Evolutionary conservation across 1,284 basidiomycete genomes (phyloP), one percentile per base, ranked within the genome.

Genomic region (Xerocomus amazonicus): DNA sequence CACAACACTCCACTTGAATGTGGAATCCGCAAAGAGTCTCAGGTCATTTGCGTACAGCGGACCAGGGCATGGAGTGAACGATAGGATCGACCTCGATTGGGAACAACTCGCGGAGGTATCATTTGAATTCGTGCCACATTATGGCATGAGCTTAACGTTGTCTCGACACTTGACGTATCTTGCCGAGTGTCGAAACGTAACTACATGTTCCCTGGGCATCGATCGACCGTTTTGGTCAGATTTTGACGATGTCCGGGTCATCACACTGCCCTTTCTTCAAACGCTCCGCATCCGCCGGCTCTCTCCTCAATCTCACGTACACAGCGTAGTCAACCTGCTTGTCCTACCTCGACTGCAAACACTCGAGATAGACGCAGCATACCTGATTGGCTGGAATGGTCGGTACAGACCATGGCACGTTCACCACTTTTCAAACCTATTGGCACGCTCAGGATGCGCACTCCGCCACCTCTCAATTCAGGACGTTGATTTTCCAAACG

Each of bases 11-110:
- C 35, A 3, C n/a, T 32, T 60, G 19, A 23, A 52, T 29, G 9
- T 62, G 26, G 13, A 36, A n/a, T 54, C 53, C 3, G 50, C 58
- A 9, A 40, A 14, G 6, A 56, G 54, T 4, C 47, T 60, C 35
- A 58, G 45, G 36, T 60, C 59, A 3, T 58, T 63, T 32, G 6
- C 29, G n/a, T 62, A 60, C 10, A 47, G 27, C 16, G 50, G 50
- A 16, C 49, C 52, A 16, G 43, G 45, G 2, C n/a, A 17, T n/a
- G 13, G 13, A 6, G 1, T 43, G 7, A 8, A 23, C 1, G 49
- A 51, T 6, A 39, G 2, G 3, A 42, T 62, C 12, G 2, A 42
- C 6, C 29, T 58, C 8, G 31, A 8, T n/a, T 62, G 57, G 59
- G 48, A 50, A 19, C 29, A 6, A 31, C 50, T 58, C 14, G 9